A percentile compares a stretch with the other conserved stretches of the same genome.
phyloP scores from a whole-genome alignment of 495 filamentous ascomycete genomes.

The Aspergillus sclerotioniger region DNA sequence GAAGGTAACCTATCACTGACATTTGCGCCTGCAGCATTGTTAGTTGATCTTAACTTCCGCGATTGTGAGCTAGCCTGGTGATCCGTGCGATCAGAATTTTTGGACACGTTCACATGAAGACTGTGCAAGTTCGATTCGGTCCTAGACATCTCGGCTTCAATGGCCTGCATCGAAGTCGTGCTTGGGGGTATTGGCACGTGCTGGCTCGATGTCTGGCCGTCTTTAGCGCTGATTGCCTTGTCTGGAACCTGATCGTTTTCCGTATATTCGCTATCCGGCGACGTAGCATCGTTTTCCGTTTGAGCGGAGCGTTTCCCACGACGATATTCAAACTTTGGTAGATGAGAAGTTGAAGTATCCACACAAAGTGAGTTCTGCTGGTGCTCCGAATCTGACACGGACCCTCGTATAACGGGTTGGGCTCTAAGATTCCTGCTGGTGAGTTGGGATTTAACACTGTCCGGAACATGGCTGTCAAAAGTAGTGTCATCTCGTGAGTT shows the following conservation, averaged over 20 bases:
- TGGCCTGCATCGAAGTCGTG: background rate
- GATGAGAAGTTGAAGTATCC: slow-evolving; percentile 41
- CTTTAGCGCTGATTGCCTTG: background rate
- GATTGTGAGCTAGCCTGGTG: slow-evolving; percentile 11
- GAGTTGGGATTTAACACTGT: slow-evolving; percentile 2
- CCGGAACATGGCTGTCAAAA: background rate
- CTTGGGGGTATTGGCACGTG: background rate
- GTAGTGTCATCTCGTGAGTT: background rate
- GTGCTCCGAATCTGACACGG: background rate
- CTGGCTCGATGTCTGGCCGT: background rate
- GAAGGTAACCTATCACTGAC: slow-evolving; percentile 40
- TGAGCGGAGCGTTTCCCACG: slow-evolving; percentile 18
- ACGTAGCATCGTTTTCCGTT: slow-evolving; percentile 3
- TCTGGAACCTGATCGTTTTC: background rate
- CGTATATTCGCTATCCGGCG: background rate
- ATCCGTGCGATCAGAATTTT: slow-evolving; percentile 21
- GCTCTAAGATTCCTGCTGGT: background rate
- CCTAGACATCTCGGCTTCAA: background rate
- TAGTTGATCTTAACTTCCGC: slow-evolving; percentile 3
- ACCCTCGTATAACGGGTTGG: background rate
- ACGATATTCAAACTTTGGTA: slow-evolving; percentile 49
- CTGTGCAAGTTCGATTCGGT: background rate
- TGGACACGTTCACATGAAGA: slow-evolving; percentile 11
- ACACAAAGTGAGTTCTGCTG: slow-evolving; percentile 32
- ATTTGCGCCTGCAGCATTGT: slow-evolving; percentile 18